Base-by-base conservation (phyloP, 768 basidiomycete species). In the Calvatia gigantea region DNA sequence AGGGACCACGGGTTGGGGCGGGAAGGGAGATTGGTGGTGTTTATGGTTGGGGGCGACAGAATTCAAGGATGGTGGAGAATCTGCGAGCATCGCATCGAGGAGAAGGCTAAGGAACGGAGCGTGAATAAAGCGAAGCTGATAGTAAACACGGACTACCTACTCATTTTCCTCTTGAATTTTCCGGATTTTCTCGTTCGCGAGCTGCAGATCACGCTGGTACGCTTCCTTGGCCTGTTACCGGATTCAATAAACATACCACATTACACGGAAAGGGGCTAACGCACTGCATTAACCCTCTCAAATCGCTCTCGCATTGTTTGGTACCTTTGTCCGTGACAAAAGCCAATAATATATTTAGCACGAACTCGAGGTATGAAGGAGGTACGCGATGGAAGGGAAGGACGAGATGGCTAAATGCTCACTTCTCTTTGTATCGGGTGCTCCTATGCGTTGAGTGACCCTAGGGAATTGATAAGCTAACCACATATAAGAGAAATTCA, bases 111-210 rank as follows among this genome's bases (percentile, higher is more conserved):
- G 28, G 28, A 21, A 42, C n/a, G 37, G 35, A 42, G 12, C 17
- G n/a, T 14, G 23, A n/a, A 28, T 21, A 11, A 15, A 39, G 25
- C 6, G 21, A 8, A 5, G 17, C 8, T 4, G 27, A 23, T 14
- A 19, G 27, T 14, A 46, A 21, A 14, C 29, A 33, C 37, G 11
- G 28, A 15, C 6, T 8, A 53, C 51, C 23, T 4, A 56, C 54
- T 56, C 54, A 11, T 56, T 56, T 49, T 56, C 54, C 17, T 56
- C 54, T 49, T 56, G 54, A 15, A 56, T 28, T 56, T 56, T 56
- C 19, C 46, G 37, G 21, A 56, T 29, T 49, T 56, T 56, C 21
- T 35, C 47, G 17, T 48, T 43, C 25, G 54, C 54, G 14, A 43
- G 29, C 23, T 56, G 39, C 19, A 56, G 39, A 42, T 56, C 54